phyloP scores from a whole-genome alignment of 345 rosid species.

The Heritiera littoralis region DNA sequence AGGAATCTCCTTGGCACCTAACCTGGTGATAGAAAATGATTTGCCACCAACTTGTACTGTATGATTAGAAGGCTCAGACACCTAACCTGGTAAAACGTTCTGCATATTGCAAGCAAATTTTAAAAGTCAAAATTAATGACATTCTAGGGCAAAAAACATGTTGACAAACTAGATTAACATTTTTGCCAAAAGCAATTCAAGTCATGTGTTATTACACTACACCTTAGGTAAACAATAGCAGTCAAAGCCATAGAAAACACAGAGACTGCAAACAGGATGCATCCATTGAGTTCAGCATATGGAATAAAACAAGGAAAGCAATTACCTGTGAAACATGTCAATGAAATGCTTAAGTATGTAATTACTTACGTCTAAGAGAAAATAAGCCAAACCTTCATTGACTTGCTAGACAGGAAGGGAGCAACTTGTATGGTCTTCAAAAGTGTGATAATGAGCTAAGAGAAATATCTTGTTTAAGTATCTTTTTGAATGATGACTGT shows the following conservation, averaged over 20 bases:
- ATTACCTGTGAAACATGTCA: not conserved
- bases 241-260: too few species aligned
- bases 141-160: not conserved
- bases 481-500: slow-evolving; percentile 10
- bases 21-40: slow-evolving; percentile 14
- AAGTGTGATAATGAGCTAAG: slow-evolving; percentile 3
- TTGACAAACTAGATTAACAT: not conserved
- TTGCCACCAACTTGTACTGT: slow-evolving; percentile 15
- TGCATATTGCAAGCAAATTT: slow-evolving; percentile 10
- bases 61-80: not conserved
- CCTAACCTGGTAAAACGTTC: slow-evolving; percentile 9
- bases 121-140: not conserved
- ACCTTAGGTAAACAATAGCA: not conserved
- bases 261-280: too few species aligned
- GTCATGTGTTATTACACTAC: not conserved
- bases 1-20: slow-evolving; percentile 11
- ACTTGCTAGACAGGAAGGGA: not conserved
- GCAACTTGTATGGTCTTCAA: not conserved
- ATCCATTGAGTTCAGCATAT: too few species aligned
- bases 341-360: not conserved
- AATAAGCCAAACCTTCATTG: not conserved
- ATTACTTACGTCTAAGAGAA: not conserved
- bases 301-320: not conserved
- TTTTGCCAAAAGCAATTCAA: not conserved
- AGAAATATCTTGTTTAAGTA: slow-evolving; percentile 7